Percentiles rank a stretch among this genome's conserved stretches.
Evolutionary conservation across 306 rosid species (phyloP).

Genomic region (Pachyrhizus erosus): DNA sequence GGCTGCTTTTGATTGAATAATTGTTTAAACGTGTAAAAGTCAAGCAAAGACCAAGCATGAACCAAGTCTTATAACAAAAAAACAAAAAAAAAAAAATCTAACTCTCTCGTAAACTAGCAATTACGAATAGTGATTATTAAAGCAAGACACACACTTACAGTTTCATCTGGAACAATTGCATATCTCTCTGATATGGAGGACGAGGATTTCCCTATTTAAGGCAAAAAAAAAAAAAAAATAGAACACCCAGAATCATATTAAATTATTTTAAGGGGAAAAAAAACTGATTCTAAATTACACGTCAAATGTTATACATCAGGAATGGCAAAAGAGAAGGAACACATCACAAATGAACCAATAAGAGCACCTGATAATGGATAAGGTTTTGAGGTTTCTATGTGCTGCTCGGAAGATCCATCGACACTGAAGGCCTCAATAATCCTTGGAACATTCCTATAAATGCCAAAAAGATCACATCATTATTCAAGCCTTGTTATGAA

Average conservation of each 20-base stretch:
- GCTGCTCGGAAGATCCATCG: conserved; percentile 71
- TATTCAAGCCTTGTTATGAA: conserved; percentile 34
- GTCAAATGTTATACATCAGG: not conserved
- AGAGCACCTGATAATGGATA: conserved; percentile 70
- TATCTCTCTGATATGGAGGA: conserved; percentile 76
- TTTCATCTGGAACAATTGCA: conserved; percentile 90
- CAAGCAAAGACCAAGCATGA: conserved; percentile 28
- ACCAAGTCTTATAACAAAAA: not conserved
- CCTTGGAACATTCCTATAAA: conserved; percentile 74
- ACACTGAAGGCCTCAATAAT: conserved; percentile 75
- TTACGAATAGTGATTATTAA: not conserved
- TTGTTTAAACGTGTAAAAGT: no score
- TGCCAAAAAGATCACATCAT: conserved; percentile 33
- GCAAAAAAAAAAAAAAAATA: not conserved
- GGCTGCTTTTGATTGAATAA: no score
- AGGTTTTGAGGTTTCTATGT: conserved; percentile 63
- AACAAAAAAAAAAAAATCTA: not conserved
- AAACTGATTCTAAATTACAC: not conserved
- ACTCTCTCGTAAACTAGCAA: not conserved
- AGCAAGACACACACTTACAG: conserved; percentile 66
- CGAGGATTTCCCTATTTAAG: conserved; percentile 65
- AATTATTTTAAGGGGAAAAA: not conserved
- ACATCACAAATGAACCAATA: not conserved
- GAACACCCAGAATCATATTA: not conserved
- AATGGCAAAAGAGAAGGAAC: conserved; percentile 17